A percentile compares a stretch with the other conserved stretches of the same genome.
Evolutionary conservation across 495 filamentous ascomycete genomes (phyloP).

Genomic region (Penicillium verhagenii): DNA sequence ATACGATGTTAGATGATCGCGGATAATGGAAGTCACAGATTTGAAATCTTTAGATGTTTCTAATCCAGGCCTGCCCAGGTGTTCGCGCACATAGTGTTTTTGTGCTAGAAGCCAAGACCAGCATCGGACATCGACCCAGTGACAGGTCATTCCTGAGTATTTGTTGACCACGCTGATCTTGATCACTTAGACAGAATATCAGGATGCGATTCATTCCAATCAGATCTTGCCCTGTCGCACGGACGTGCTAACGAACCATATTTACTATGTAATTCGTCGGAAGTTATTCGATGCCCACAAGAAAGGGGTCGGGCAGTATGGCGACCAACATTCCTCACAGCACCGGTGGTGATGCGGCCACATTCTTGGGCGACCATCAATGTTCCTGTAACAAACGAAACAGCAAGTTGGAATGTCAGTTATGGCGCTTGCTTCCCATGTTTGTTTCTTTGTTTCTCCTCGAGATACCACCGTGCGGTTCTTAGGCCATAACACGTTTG

Average conservation of each 20-base stretch:
- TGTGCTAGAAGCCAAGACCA: no score
- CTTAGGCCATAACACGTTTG: background rate
- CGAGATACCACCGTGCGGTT: background rate
- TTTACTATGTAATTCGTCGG: background rate
- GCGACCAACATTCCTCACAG: slow-evolving; percentile 37
- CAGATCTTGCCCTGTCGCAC: background rate
- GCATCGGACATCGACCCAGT: background rate
- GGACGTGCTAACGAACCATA: background rate
- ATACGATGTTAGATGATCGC: no score
- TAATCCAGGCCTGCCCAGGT: no score
- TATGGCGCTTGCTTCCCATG: background rate
- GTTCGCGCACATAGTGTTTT: no score
- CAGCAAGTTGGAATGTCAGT: slow-evolving; percentile 15
- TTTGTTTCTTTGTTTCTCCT: slow-evolving; percentile 10
- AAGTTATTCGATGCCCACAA: background rate
- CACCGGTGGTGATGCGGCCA: slow-evolving; percentile 28
- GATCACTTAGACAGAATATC: background rate
- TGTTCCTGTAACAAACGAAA: slow-evolving; percentile 38
- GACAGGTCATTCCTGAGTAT: background rate
- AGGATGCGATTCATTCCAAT: background rate
- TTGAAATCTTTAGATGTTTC: background rate
- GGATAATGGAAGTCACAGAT: no score
- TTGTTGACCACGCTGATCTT: background rate
- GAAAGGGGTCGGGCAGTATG: slow-evolving; percentile 20
- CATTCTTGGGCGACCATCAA: slow-evolving; percentile 34